A percentile compares a stretch with the other conserved stretches of the same genome.
These are phyloP conservation scores for Punica granatum DNA, from an alignment of 345 rosid genomes.

Conservation along the genomic window DNA sequence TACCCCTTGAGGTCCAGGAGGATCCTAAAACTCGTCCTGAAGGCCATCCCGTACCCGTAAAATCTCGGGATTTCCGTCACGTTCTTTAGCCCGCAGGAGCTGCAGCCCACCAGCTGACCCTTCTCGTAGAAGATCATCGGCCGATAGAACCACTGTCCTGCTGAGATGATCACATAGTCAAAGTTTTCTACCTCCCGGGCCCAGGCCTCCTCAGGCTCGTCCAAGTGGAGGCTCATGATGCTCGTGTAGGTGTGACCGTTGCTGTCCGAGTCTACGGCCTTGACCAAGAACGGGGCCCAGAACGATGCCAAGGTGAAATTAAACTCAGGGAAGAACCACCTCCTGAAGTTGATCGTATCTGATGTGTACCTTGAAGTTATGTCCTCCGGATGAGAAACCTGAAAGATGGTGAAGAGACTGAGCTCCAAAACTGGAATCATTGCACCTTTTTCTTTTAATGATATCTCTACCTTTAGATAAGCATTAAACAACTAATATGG, in stretches of 20 bases:
- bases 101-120: constrained; percentile 21
- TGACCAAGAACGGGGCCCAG: constrained; percentile 37
- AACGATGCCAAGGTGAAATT: constrained; percentile 30
- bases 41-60: constrained; percentile 30
- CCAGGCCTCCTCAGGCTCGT: constrained; percentile 31
- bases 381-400: constrained; percentile 34
- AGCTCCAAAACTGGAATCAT: neutral
- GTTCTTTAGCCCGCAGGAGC: constrained; percentile 22
- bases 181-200: constrained; percentile 18
- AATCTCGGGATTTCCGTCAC: constrained; percentile 24
- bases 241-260: constrained; percentile 20
- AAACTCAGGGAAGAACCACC: constrained; percentile 15
- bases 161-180: constrained; percentile 31
- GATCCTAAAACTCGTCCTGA: constrained; percentile 20
- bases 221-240: constrained; percentile 32
- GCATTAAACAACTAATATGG: no score
- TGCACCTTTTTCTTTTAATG: no score
- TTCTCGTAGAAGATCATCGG: constrained; percentile 31
- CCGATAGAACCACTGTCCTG: constrained; percentile 42
- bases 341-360: constrained; percentile 14
- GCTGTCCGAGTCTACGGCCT: constrained; percentile 26
- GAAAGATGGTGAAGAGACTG: constrained; percentile 4
- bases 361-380: constrained; percentile 5
- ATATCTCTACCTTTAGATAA: no score
- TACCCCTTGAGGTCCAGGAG: constrained; percentile 12